Percentiles rank a stretch among this genome's conserved stretches.
Evolutionary conservation across 208 protist genomes (phyloP).

Genomic region (Trypanosoma congolense): DNA sequence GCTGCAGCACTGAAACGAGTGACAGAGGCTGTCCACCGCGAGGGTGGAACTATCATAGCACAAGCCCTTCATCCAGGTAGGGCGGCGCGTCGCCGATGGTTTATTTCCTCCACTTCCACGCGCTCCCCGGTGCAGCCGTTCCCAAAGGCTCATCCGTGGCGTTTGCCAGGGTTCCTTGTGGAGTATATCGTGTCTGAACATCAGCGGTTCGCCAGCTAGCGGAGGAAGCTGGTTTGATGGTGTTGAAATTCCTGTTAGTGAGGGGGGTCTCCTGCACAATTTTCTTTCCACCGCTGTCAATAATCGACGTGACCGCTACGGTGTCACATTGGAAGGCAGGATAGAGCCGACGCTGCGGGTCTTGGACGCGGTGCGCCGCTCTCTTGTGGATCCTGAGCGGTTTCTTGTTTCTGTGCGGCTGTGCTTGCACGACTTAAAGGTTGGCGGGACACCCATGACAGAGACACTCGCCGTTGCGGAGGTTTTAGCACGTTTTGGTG

Average conservation of each 20-base stretch:
- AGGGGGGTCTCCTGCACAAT: slow-evolving; percentile 93
- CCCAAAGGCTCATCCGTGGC: slow-evolving; percentile 42
- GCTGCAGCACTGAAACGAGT: slow-evolving; percentile 67
- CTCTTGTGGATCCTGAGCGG: slow-evolving; percentile 32
- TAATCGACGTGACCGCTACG: slow-evolving; percentile 82
- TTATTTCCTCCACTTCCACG: slow-evolving; percentile 50
- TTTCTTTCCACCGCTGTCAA: slow-evolving; percentile 90
- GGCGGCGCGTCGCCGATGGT: slow-evolving; percentile 49
- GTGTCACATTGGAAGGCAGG: slow-evolving; percentile 74
- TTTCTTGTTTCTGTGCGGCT: slow-evolving; percentile 92
- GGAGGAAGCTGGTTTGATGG: slow-evolving; percentile 94
- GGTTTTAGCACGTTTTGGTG: slow-evolving; percentile 66
- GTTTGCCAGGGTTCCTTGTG: slow-evolving; percentile 45
- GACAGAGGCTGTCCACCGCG: slow-evolving; percentile 80
- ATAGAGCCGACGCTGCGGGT: slow-evolving; percentile 83
- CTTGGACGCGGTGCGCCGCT: slow-evolving; percentile 54
- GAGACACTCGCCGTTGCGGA: slow-evolving; percentile 81
- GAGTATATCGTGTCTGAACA: slow-evolving; percentile 86
- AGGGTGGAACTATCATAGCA: slow-evolving; percentile 86
- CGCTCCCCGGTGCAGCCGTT: slow-evolving; percentile 64
- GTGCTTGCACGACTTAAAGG: slow-evolving; percentile 89
- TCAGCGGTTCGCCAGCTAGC: slow-evolving; percentile 83
- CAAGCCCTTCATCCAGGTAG: slow-evolving; percentile 92
- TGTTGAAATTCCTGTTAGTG: slow-evolving; percentile 91
- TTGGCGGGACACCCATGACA: slow-evolving; percentile 69